A percentile compares a stretch with the other conserved stretches of the same genome.
Conservation (phyloP, 2,329 filamentous ascomycete genomes). For the Stagonosporopsis vannaccii region DNA sequence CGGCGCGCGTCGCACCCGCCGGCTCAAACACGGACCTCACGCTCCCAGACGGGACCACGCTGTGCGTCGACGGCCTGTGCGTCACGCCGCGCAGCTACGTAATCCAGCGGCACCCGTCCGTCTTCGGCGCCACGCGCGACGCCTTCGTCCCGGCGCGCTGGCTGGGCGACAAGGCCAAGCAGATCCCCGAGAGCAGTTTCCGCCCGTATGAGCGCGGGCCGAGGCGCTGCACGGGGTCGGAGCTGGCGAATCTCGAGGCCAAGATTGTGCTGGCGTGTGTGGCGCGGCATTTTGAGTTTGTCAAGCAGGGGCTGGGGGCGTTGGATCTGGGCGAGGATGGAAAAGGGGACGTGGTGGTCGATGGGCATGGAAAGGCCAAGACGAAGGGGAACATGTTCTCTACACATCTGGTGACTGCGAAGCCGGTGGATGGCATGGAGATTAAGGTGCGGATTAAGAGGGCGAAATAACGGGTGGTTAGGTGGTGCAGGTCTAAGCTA, state of each 20-base stretch:
- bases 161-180: slow-evolving; percentile 17
- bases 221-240: slow-evolving; percentile 63
- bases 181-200: slow-evolving; percentile 55
- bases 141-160: slow-evolving; percentile 33
- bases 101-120: slow-evolving; percentile 27
- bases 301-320: slow-evolving; percentile 34
- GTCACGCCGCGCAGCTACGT: slow-evolving; percentile 22
- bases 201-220: slow-evolving; percentile 62
- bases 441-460: slow-evolving; percentile 13
- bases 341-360: not conserved
- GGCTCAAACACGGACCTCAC: slow-evolving; percentile 19
- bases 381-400: slow-evolving; percentile 18
- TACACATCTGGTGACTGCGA: slow-evolving; percentile 22
- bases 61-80: slow-evolving; percentile 22
- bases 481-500: not conserved
- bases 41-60: slow-evolving; percentile 15
- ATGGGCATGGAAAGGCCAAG: slow-evolving; percentile 5
- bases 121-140: slow-evolving; percentile 25
- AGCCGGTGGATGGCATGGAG: slow-evolving; percentile 26
- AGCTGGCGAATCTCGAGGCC: slow-evolving; percentile 60
- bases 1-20: slow-evolving; percentile 22
- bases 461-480: not conserved
- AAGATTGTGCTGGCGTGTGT: slow-evolving; percentile 59
- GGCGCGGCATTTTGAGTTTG: slow-evolving; percentile 57
- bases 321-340: slow-evolving; percentile 16